A percentile compares a stretch with the other conserved stretches of the same genome.
phyloP scores from a whole-genome alignment of 2,329 filamentous ascomycete genomes.

The Ceratocystis ficicola region DNA sequence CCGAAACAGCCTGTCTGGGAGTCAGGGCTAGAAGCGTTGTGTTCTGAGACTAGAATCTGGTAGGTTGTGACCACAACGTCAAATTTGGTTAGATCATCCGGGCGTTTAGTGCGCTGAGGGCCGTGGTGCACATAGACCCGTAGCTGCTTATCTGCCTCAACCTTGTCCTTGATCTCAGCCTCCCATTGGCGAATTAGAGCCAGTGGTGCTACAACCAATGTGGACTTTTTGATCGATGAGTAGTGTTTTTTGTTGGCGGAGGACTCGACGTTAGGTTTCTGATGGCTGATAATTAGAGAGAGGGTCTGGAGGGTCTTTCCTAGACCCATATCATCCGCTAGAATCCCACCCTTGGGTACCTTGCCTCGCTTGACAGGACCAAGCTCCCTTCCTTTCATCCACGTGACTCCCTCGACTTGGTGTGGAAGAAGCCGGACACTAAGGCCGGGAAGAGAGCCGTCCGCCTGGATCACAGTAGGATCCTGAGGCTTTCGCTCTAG shows the following conservation, averaged over 20 bases:
- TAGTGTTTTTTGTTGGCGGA: constrained; percentile 54
- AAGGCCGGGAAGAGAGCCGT: constrained; percentile 56
- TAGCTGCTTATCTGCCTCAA: constrained; percentile 55
- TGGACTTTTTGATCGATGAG: constrained; percentile 59
- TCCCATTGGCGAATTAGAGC: constrained; percentile 98
- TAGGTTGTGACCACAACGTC: constrained; percentile 97
- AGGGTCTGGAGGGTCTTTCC: constrained; percentile 95
- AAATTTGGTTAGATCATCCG: constrained; percentile 64
- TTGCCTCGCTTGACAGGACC: constrained; percentile 69
- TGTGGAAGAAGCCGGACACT: constrained; percentile 83
- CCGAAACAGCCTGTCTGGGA: constrained; percentile 62
- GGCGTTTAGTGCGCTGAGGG: constrained; percentile 66
- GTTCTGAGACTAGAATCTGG: constrained; percentile 86
- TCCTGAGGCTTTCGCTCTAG: neutral
- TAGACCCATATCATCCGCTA: constrained; percentile 94
- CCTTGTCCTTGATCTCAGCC: constrained; percentile 74
- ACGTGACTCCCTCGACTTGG: constrained; percentile 83
- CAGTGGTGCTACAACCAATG: constrained; percentile 82
- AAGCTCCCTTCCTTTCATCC: constrained; percentile 90
- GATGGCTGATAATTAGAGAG: constrained; percentile 72
- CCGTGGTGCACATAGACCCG: constrained; percentile 87
- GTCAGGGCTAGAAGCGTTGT: constrained; percentile 53
- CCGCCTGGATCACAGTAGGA: constrained; percentile 15
- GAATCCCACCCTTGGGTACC: constrained; percentile 81
- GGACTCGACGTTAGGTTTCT: constrained; percentile 40